Evolutionary conservation across 345 rosid genomes (phyloP), one percentile per base, ranked within the genome.

Genomic region (Hirschfeldia incana): DNA sequence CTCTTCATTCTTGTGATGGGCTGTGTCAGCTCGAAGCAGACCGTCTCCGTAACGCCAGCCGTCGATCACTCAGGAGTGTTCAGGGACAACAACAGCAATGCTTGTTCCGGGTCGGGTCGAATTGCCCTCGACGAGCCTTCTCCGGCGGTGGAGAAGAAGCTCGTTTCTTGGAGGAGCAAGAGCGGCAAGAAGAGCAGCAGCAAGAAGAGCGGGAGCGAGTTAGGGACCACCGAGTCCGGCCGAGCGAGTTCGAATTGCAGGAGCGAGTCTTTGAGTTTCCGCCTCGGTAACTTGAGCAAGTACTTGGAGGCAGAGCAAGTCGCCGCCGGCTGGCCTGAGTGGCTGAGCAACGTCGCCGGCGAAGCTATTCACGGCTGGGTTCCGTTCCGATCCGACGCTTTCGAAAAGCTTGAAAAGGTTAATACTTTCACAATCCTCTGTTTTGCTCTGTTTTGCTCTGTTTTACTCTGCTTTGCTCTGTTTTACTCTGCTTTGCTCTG

Each of bases 311-410:
- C 94, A 16, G 98, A 94, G 79, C 98, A 94, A 60, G 94, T 91
- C 72, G 97, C 99, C 5, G 99, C 99, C 2, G 99, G 99, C 3
- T 94, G 99, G 99, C 99, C 99, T 4, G 88, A 92, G 15, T 94
- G 99, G 99, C 91, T 94, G 1, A 91, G 89, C 78, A 94, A 96
- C 77, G 99, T 92, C 65, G 99, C 98, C 61, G 94, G 92, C 15
- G 99, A 94, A 81, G 98, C 99, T 65, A 92, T 94, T 55, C 96
- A 89, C 5, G 99, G 99, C 0, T 94, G 98, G 98, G 86, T 92
- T 30, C 99, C 99, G 0, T 88, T 92, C 61, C 88, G 88, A 59
- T 85, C 91, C 4, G 98, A 94, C 44, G 87, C 93, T 8, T 94
- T 79, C 65, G 92, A 92, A 88, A 94, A 92, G 80, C 84, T 92